Base-by-base conservation (phyloP, 495 filamentous ascomycete genomes). In the Talaromyces ruber region DNA sequence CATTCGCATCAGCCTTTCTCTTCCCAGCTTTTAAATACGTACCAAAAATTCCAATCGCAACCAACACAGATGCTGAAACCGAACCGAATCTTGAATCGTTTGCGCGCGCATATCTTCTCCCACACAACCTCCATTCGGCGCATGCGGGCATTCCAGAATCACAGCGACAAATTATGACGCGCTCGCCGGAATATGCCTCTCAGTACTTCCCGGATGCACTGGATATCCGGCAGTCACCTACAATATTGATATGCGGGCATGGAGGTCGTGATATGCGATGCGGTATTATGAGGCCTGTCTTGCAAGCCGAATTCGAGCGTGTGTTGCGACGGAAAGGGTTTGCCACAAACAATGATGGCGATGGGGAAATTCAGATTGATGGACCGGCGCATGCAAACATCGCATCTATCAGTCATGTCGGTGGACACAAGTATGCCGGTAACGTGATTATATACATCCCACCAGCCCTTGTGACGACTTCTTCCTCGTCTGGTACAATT, bases 371-470 rank as follows among this genome's bases (percentile, higher is more conserved):
- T 2, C 63, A 30, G 1, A 52, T 74, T 2, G 75, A 77, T 57
- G 64, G 57, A 18, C 74, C 72, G 3, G 61, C 61, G 0, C 74
- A 76, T 53, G 83, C 82, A 3, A 79, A 85, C 64, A 82, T 97
- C 6, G 91, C 84, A 1, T 70, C 88, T 53, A 91, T 93, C 62
- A 93, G 89, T 70, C 93, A 98, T 75, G 84, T 98, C 59, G 91
- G 92, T 0, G 93, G 93, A 1, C 93, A 97, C 66, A 94, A 94
- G 64, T 97, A 88, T 68, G 93, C 93, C 0, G 93, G 93, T 3
- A 98, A 98, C 75, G 86, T 97, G 14, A 92, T 97, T 55, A 74
- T 97, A 1, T 98, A 97, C 71, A 74, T 97, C 3, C 93, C 93
- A 3, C 87, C 86, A 4, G 63, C 64, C 60, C 76, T 77, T 71